Percentiles rank a stretch among this genome's conserved stretches.
phyloP scores from a whole-genome alignment of 2,329 filamentous ascomycete genomes.

The Fusarium coicis region DNA sequence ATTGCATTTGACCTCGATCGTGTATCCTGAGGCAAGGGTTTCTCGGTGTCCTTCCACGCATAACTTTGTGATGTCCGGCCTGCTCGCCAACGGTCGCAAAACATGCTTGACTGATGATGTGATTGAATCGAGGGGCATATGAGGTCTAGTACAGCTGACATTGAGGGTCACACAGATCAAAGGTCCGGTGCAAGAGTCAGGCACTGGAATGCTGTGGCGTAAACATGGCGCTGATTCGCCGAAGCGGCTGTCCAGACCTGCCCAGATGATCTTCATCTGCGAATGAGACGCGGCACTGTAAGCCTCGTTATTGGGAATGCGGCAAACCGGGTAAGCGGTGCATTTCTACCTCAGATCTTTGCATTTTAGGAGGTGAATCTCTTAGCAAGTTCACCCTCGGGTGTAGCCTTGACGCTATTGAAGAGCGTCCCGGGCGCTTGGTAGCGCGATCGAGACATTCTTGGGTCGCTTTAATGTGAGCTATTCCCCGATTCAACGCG shows the following conservation, averaged over 20 bases:
- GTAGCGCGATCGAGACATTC: not conserved
- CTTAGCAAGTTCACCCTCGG: rapidly evolving
- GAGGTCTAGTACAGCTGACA: not conserved
- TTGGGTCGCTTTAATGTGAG: rapidly evolving
- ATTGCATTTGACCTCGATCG: not conserved
- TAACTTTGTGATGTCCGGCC: not conserved
- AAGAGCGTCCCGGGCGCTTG: not conserved
- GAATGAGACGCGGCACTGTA: rapidly evolving
- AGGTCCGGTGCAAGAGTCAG: not conserved
- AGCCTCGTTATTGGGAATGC: not conserved
- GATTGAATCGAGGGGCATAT: not conserved
- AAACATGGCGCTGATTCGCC: not conserved
- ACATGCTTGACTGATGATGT: not conserved
- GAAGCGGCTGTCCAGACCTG: not conserved
- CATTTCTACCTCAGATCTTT: rapidly evolving
- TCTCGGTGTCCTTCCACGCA: not conserved
- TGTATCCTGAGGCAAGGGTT: not conserved
- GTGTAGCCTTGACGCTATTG: not conserved
- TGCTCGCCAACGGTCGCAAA: not conserved
- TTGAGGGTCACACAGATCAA: not conserved
- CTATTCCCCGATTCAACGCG: not conserved
- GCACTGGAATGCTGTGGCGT: not conserved
- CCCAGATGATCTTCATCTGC: not conserved
- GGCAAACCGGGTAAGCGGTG: not conserved
- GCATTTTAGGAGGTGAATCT: rapidly evolving